Percentiles rank a stretch among this genome's conserved stretches.
These are phyloP conservation scores for Aspergillus affinis DNA, from an alignment of 495 filamentous ascomycete genomes.

Conservation along the genomic window DNA sequence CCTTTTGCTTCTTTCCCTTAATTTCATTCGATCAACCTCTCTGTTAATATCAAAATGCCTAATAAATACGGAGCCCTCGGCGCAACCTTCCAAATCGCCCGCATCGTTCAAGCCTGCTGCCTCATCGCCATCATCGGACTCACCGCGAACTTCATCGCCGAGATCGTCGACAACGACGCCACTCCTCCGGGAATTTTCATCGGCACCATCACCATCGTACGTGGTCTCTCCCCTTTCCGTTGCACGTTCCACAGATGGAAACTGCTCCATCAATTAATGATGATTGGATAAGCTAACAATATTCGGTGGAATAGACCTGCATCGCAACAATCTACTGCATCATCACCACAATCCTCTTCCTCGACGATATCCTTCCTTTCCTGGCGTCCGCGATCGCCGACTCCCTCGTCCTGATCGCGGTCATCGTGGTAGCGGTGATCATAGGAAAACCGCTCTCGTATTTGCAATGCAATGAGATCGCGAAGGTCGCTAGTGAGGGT, in stretches of 20 bases:
- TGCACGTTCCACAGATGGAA: not conserved
- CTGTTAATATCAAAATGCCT: conserved; percentile 22
- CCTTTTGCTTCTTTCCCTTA: no score
- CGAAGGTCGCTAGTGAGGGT: conserved; percentile 31
- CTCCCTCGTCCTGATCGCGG: conserved; percentile 63
- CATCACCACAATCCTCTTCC: conserved; percentile 74
- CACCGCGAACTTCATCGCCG: conserved; percentile 77
- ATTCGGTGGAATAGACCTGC: conserved; percentile 53
- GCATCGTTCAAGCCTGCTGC: conserved; percentile 66
- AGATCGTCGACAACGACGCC: conserved; percentile 63
- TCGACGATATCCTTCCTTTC: conserved; percentile 72
- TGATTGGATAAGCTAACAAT: conserved; percentile 5
- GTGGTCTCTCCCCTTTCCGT: conserved; percentile 28
- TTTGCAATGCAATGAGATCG: conserved; percentile 66
- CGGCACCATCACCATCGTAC: conserved; percentile 75
- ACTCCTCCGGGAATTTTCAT: conserved; percentile 71
- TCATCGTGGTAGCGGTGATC: conserved; percentile 67
- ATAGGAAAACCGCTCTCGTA: conserved; percentile 80
- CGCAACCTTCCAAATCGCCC: conserved; percentile 70
- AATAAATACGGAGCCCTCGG: conserved; percentile 68
- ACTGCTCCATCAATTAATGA: not conserved
- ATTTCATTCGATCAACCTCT: no score
- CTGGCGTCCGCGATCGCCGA: conserved; percentile 66
- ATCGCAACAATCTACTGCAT: conserved; percentile 75
- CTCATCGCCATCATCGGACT: conserved; percentile 82